Evolutionary conservation across 176 grass and related monocot species (phyloP), one percentile per base, ranked within the genome.

Genomic region (Otatea glauca): DNA sequence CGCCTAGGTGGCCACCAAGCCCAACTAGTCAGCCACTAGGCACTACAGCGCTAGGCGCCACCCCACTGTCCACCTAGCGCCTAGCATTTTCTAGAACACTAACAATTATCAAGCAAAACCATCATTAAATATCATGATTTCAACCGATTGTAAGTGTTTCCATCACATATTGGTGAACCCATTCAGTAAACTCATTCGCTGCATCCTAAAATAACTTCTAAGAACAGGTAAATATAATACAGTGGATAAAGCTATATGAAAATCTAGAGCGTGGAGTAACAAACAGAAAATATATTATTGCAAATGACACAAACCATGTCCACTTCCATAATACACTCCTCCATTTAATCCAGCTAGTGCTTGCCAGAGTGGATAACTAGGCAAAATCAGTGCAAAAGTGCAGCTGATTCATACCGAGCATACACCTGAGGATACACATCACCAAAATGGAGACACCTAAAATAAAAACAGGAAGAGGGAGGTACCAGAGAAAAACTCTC

Each of bases 401-500:
- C 73, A 65, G 70, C 86, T 71, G 74, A 83, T 14, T 54, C 1
- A 56, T 16, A 64, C 65, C 3, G 48, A 83, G 44, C 32, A 80
- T 65, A 71, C 55, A 88, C 74, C 43, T 35, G 6, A 54, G 65
- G 43, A 25, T 70, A 71, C 43, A 60, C 50, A 53, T 43, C 11
- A 27, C 65, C 64, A 51, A 65, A 54, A 72, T 65, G 65, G 39
- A 70, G 74, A 25, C 37, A 37, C 70, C 81, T 39, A 65, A 64
- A 86, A 38, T 37, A 42, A 61, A 66, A 82, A 84, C 42, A 83
- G 77, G 75, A 81, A 88, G 83, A 84, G 72, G 48, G 72, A 90
- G 51, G 65, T 14, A 14, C 76, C 87, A 97, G 82, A 92, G 94
- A 92, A 94, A 79, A 86, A 97, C 89, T 88, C 94, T 87, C 56